These are phyloP conservation scores for Aegilops sharonensis DNA, from an alignment of 176 grass and related monocot species.

Conservation along the genomic window DNA sequence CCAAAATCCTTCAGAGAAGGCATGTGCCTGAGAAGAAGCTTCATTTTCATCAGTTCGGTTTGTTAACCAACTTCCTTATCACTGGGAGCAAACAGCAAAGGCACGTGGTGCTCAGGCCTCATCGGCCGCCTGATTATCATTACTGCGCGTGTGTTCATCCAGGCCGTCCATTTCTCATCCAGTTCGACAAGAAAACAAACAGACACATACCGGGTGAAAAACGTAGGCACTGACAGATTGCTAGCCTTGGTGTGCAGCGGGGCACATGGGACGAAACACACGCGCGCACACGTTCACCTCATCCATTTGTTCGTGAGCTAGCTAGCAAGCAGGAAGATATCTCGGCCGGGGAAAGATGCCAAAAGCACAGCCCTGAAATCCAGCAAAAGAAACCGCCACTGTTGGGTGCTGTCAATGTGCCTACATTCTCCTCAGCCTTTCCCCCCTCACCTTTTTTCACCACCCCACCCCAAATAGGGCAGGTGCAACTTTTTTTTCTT, in stretches of 20 bases:
- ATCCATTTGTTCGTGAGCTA: no score
- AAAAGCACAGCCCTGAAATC: slow-evolving; percentile 36
- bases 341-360: slow-evolving; percentile 9
- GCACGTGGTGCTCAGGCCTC: background rate
- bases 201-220: background rate
- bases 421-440: background rate
- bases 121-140: background rate
- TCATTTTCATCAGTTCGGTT: background rate
- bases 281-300: no score
- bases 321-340: background rate
- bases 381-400: slow-evolving; percentile 14
- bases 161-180: background rate
- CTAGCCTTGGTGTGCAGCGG: background rate
- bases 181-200: background rate
- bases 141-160: background rate
- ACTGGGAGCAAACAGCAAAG: background rate
- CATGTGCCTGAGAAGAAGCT: background rate
- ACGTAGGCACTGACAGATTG: no score
- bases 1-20: no score
- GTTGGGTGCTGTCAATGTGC: slow-evolving; percentile 37
- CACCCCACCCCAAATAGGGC: no score
- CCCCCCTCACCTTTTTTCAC: no score
- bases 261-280: background rate
- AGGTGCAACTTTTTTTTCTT: no score
- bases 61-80: background rate